Evolutionary conservation across 2,329 filamentous ascomycete genomes (phyloP).

Genomic region (Arthroderma uncinatum): DNA sequence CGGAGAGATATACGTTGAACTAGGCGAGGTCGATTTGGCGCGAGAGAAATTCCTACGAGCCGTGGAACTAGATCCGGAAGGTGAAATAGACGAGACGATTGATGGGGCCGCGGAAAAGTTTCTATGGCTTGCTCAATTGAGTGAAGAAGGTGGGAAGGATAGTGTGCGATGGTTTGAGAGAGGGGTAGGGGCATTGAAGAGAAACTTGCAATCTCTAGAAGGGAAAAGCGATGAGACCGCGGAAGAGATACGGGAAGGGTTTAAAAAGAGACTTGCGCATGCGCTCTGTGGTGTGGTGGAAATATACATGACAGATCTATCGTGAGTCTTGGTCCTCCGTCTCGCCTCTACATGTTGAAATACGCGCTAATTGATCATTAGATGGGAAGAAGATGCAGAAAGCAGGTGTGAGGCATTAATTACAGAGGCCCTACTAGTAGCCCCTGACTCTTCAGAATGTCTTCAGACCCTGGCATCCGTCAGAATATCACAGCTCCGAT

Average conservation of each 20-base stretch:
- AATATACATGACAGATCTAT: slow-evolving; percentile 98
- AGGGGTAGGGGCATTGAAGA: slow-evolving; percentile 58
- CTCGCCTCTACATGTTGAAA: neutral
- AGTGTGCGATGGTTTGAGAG: slow-evolving; percentile 53
- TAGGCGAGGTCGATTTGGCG: slow-evolving; percentile 69
- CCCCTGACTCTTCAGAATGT: slow-evolving; percentile 72
- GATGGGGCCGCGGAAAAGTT: slow-evolving; percentile 91
- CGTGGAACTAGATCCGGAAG: slow-evolving; percentile 64
- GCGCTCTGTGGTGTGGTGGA: slow-evolving; percentile 91
- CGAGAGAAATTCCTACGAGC: slow-evolving; percentile 61
- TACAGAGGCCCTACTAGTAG: slow-evolving; percentile 78
- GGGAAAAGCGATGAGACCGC: slow-evolving; percentile 33
- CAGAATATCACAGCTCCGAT: slow-evolving; percentile 72
- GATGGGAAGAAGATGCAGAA: slow-evolving; percentile 80
- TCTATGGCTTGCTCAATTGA: slow-evolving; percentile 85
- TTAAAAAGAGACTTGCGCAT: slow-evolving; percentile 71
- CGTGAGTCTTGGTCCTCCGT: slow-evolving; percentile 42
- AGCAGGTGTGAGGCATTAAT: slow-evolving; percentile 74
- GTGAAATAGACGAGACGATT: slow-evolving; percentile 54
- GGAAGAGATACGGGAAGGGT: slow-evolving; percentile 48
- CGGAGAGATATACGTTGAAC: slow-evolving; percentile 70
- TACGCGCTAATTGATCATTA: slow-evolving; percentile 17
- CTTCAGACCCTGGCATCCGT: slow-evolving; percentile 92
- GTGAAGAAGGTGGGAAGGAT: slow-evolving; percentile 49
- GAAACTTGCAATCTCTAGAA: slow-evolving; percentile 56